Percentiles rank a stretch among this genome's conserved stretches.
These are phyloP conservation scores for Aspergillus indologenus DNA, from an alignment of 495 filamentous ascomycete species.

Conservation along the genomic window DNA sequence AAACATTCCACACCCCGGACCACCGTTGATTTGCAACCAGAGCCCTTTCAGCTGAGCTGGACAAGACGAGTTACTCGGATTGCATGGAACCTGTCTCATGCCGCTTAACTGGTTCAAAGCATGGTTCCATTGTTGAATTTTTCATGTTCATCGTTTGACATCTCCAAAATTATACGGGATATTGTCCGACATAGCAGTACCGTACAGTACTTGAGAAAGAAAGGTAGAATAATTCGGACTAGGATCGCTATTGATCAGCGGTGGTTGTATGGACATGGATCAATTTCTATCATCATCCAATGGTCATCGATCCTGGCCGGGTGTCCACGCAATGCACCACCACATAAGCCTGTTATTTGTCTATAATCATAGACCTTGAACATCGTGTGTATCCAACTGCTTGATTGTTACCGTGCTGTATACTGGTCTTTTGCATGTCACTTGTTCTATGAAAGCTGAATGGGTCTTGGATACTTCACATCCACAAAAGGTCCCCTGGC, in stretches of 20 bases:
- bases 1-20: conserved; percentile 5
- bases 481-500: neutral
- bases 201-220: neutral
- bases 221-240: neutral
- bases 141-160: neutral
- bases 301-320: too few species aligned
- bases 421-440: neutral
- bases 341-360: neutral
- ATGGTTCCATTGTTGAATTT: neutral
- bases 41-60: neutral
- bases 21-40: neutral
- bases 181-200: neutral
- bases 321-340: neutral
- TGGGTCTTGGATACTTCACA: neutral
- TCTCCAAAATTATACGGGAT: neutral
- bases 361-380: neutral
- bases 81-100: neutral
- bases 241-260: neutral
- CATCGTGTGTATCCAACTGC: too few species aligned
- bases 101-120: neutral
- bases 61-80: neutral
- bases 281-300: neutral
- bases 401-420: neutral
- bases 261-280: neutral
- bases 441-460: neutral